Percentiles rank a stretch among this genome's conserved stretches.
Evolutionary conservation across 192 early-diverging fungal species (phyloP).

Genomic region (Polychytrium aggregatum): DNA sequence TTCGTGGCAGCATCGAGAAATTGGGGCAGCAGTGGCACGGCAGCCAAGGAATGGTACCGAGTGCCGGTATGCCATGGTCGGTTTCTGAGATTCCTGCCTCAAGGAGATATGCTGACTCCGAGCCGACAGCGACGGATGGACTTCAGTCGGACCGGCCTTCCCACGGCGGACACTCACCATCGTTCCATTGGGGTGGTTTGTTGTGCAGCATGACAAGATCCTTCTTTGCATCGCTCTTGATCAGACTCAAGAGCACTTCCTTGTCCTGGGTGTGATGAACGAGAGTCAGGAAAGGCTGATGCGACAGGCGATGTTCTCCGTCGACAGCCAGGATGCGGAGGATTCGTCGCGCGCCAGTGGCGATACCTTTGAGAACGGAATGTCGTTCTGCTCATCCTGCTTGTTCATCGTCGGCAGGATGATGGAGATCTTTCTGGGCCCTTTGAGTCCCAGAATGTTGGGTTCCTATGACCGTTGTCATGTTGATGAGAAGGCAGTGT

Average conservation of each 20-base stretch:
- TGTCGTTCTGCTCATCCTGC: constrained; percentile 25
- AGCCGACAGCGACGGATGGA: too few relatives aligned
- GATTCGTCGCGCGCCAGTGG: too few relatives aligned
- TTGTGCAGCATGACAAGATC: constrained; percentile 73
- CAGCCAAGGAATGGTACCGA: background rate
- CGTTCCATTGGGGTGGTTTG: constrained; percentile 90
- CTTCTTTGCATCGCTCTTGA: constrained; percentile 35
- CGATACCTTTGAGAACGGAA: too few relatives aligned
- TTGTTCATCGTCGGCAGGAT: constrained; percentile 58
- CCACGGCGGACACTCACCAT: constrained; percentile 50
- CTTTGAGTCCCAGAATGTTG: constrained; percentile 79
- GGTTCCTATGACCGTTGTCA: constrained; percentile 70
- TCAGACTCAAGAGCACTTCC: constrained; percentile 54
- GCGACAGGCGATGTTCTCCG: too few relatives aligned
- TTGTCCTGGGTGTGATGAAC: constrained; percentile 28
- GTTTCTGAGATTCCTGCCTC: too few relatives aligned
- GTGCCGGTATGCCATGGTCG: too few relatives aligned
- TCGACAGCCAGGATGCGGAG: too few relatives aligned
- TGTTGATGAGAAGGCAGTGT: too few relatives aligned
- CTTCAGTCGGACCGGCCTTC: too few relatives aligned
- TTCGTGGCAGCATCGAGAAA: too few relatives aligned
- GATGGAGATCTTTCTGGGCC: constrained; percentile 85
- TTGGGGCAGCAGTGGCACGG: background rate
- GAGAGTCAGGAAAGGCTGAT: too few relatives aligned
- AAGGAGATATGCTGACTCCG: too few relatives aligned